A percentile compares a stretch with the other conserved stretches of the same genome.
Evolutionary conservation across 345 rosid genomes (phyloP).

Genomic region (Kernera saxatilis): DNA sequence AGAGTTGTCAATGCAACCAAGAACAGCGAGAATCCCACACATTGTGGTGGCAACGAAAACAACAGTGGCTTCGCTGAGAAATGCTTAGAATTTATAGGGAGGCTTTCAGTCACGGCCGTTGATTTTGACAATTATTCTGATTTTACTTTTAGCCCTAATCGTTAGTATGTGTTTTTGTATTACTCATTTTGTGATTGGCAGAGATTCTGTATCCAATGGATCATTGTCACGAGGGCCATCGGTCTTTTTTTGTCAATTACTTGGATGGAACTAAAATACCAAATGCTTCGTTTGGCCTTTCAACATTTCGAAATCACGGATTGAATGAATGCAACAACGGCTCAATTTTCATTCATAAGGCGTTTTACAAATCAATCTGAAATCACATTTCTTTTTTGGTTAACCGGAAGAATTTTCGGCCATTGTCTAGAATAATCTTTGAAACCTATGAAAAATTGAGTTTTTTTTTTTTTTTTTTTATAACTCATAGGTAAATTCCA

Average conservation of each 20-base stretch:
- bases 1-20: constrained; percentile 66
- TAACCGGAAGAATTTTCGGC: no score
- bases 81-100: constrained; percentile 13
- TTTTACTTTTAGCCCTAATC: constrained; percentile 6
- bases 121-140: constrained; percentile 15
- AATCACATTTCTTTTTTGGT: no score
- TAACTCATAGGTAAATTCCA: no score
- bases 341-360: not conserved
- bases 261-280: not conserved
- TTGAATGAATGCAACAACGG: not conserved
- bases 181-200: constrained; percentile 1
- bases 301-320: not conserved
- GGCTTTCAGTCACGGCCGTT: constrained; percentile 38
- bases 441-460: no score
- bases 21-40: constrained; percentile 86
- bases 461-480: no score
- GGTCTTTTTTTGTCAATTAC: not conserved
- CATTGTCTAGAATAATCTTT: no score
- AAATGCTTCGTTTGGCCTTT: constrained; percentile 13
- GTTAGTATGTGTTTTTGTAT: no score
- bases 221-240: constrained; percentile 5
- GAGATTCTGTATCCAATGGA: not conserved
- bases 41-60: constrained; percentile 32
- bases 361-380: not conserved
- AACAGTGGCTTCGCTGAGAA: not conserved